Evolutionary conservation across 2,329 filamentous ascomycete genomes (phyloP), one percentile per base, ranked within the genome.

Genomic region (Microsporum canis): DNA sequence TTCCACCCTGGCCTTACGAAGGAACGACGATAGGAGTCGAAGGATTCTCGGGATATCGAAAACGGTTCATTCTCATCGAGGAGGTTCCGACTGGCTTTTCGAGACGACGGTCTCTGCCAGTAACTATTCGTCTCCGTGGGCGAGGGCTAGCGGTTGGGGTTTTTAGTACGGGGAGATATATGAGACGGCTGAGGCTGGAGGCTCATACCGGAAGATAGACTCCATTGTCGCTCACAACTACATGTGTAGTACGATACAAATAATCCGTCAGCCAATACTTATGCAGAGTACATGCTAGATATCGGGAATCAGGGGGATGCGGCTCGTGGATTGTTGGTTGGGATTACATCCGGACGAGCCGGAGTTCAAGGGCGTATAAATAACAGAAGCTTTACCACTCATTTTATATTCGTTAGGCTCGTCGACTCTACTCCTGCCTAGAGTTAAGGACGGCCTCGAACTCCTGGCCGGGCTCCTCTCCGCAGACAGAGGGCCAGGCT

Each of bases 221-320:
- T 66, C 92, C 92, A 73, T 88, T 95, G 75, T 95, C 91, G 72
- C 95, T 95, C 73, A 97, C 94, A 66, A 96, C 92, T 96, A 72
- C 17, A 23, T 23, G 17, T 23, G 17, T 23, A 23, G 1, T 23
- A 23, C 51, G 67, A 64, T 27, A 39, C 71, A 65, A 72, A 70
- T 68, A 2, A 39, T 6, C 29, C 31, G 55, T 65, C 70, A 66
- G 66, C 60, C 64, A 23, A 58, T 29, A n/a, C 17, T 31, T 36
- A 33, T 38, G 41, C 45, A 39, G 12, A 31, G 53, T 36, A n/a
- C 23, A 55, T 34, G n/a, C 31, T n/a, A 3, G 27, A 14, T 55
- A 31, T 31, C 12, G 10, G 23, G 29, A 34, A 55, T 55, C 31
- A 55, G 33, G 55, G 39, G n/a, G 36, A 10, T 56, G 27, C 61